Base-by-base conservation (phyloP, 1,284 basidiomycete genomes). In the Schizophyllum commune region DNA sequence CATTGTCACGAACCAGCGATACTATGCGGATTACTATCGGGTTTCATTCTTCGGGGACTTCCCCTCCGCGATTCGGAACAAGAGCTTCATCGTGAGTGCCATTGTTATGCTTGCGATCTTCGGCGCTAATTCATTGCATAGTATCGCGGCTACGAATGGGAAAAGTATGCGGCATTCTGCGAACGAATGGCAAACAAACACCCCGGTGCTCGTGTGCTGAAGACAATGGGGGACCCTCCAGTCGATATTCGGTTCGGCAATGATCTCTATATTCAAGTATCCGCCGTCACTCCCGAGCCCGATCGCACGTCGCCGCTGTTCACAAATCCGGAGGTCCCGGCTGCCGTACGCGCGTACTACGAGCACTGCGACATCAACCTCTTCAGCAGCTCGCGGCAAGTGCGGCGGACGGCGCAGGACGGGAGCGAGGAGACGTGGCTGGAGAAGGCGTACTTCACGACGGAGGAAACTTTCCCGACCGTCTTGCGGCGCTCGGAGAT, bases 181-280 rank as follows among this genome's bases (percentile, higher is more conserved):
- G 96, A 98, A 73, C 80, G 90, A 32, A 91, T 98, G 83, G 84
- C 96, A 57, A 89, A 88, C 74, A 98, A 98, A 73, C 93, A 98
- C 71, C 89, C 94, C 2, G 88, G 88, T 52, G 91, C 94, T 1
- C 90, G 89, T 63, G 77, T 98, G 11, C 77, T 97, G 62, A 91
- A 89, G 69, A 83, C 79, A 17, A 80, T 83, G 56, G 85, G 88
- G 2, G 89, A 94, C 56, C 92, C 95, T 2, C 83, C 88, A 13
- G 88, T 91, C 13, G 89, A 94, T 64, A 82, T 93, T 60, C 86
- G 88, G 22, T 89, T 85, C 67, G 90, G 91, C n/a, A 83, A 78
- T 56, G 89, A 89, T 58, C 91, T 92, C 65, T 92, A 89, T 70
- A 91, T 96, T 60, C 95, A 97, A 74, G 91, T 96, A 68, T 93